Evolutionary conservation across 2,329 filamentous ascomycete species (phyloP), one percentile per base, ranked within the genome.

Genomic region (Bipolaris zeicola): DNA sequence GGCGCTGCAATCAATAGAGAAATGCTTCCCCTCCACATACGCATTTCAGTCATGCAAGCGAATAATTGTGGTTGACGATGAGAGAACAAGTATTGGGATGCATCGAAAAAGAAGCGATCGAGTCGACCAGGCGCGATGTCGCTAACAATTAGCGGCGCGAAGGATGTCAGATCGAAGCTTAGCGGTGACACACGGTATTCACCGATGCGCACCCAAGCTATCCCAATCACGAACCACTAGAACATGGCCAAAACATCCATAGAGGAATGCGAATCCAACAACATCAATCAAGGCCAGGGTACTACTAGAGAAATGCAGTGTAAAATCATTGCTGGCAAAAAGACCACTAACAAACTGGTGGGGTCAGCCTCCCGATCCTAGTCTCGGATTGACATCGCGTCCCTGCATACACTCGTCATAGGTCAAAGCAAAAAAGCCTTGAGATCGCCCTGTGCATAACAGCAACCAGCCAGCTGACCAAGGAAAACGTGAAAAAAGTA

Each of bases 401-500:
- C 45, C 48, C 55, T 61, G 62, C 62, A 60, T 44, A 49, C 47
- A 62, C 54, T 61, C 57, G 62, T 65, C 62, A 65, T 64, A 62
- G 49, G 45, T 38, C 26, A n/a, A 49, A 28, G 39, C 28, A 42
- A 47, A 33, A 44, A 48, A 37, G 31, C 42, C 14, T 45, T 37
- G 39, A 24, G 26, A 44, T 31, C 54, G 36, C 51, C 33, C 53
- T 46, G 52, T 28, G 45, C 14, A 28, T 33, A 37, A 33, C 26
- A 34, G 31, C 51, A 48, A 38, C 60, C 60, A 48, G 47, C 57
- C 60, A 48, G 48, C 37, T 63, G 53, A 64, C 53, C 62, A 64
- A 63, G 57, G 50, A 59, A 56, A n/a, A 43, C 26, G 31, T 13
- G 10, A 22, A 20, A 28, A 22, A 20, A 28, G 43, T 46, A 52